A percentile compares a stretch with the other conserved stretches of the same genome.
Evolutionary conservation across 2,329 filamentous ascomycete species (phyloP).

Genomic region (Periconia digitata): DNA sequence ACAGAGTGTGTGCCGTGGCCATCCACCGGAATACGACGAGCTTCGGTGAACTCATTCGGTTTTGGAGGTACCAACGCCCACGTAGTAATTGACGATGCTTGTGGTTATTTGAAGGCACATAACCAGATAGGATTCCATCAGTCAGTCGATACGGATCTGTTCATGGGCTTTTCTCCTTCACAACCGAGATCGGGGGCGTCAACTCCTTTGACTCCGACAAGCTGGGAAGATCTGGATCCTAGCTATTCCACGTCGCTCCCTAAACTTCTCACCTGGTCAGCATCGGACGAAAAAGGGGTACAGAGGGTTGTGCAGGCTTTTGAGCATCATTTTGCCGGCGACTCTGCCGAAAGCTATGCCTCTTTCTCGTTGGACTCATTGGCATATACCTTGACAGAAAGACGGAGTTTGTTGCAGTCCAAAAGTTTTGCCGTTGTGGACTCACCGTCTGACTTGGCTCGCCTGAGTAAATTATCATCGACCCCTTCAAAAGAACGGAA

Average conservation of each 20-base stretch:
- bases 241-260: conserved; percentile 2
- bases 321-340: not conserved
- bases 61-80: conserved; percentile 25
- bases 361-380: not conserved
- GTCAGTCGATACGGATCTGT: not conserved
- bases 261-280: conserved; percentile 4
- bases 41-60: conserved; percentile 21
- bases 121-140: conserved; percentile 3
- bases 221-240: not conserved
- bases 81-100: conserved; percentile 19
- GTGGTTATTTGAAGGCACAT: conserved; percentile 1
- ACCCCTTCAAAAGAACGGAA: not conserved
- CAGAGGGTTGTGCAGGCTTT: not conserved
- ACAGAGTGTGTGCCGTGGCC: conserved; percentile 3
- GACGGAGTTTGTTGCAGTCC: conserved; percentile 1
- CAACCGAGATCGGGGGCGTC: not conserved
- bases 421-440: not conserved
- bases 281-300: not conserved
- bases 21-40: conserved; percentile 6
- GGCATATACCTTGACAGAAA: conserved; percentile 2
- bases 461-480: not conserved
- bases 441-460: not conserved
- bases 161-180: not conserved
- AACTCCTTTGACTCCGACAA: not conserved
- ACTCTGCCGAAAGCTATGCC: not conserved